Base-by-base conservation (phyloP, 108 stramenopile genomes). In the Cylindrotheca closterium region DNA sequence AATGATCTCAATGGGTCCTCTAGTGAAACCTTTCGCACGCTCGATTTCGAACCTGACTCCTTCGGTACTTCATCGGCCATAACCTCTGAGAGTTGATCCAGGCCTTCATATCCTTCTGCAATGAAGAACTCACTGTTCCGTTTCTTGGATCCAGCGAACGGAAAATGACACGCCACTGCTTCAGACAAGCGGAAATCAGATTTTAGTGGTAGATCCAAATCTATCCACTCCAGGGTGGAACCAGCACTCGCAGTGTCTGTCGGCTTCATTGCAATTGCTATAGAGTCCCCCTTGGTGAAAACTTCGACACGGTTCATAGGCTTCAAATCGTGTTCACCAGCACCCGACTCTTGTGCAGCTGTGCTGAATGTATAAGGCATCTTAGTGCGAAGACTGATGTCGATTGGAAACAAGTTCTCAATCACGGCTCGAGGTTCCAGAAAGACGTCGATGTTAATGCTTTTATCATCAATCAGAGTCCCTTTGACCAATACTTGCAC, bases 281-380 rank as follows among this genome's bases (percentile, higher is more conserved):
- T 78, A 3, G 87, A 88, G 21, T 83, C 84, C 0, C 92, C 89
- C 24, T 87, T 81, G 12, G 88, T 90, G 62, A 83, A 89, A 2
- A 93, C 64, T 55, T 93, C 88, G 8, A 91, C 57, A 18, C 64
- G 51, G 42, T 79, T 74, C 23, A 74, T 59, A 4, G 74, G 77
- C n/a, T 73, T 53, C 26, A 93, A 32, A 54, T 53, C 55, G 59
- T 87, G 75, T 49, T 65, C 47, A n/a, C n/a, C n/a, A n/a, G n/a
- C n/a, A n/a, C n/a, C n/a, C 2, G 60, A 49, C 54, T 52, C 58
- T 28, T 64, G 42, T 52, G 37, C 57, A 12, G 30, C 30, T 1
- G 55, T 26, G 56, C 66, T 79, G 61, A 78, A 87, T 47, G 88
- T 91, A 47, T 82, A 79, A n/a, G 89, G 93, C 89, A 94, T 91